Percentiles rank a stretch among this genome's conserved stretches.
Conservation (phyloP, 768 basidiomycete species). For the Pulveroboletus ravenelii region DNA sequence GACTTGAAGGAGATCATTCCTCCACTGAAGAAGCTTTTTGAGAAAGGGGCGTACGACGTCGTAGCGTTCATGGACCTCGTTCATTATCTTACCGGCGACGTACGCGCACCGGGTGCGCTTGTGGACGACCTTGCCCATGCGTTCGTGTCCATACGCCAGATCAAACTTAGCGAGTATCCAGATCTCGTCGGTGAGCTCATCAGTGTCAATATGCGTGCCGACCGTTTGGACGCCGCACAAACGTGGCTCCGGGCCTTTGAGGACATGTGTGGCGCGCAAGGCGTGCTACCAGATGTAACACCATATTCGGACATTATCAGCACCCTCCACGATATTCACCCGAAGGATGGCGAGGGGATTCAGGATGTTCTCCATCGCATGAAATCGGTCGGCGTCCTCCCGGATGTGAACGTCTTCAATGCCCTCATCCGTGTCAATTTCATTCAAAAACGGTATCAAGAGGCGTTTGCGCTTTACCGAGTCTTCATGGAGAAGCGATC, state of each 20-base stretch:
- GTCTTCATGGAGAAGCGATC: slow-evolving; percentile 34
- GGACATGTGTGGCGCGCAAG: slow-evolving; percentile 17
- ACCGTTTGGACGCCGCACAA: slow-evolving; percentile 28
- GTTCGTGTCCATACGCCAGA: slow-evolving; percentile 16
- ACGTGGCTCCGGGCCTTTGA: slow-evolving; percentile 27
- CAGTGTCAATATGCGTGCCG: slow-evolving; percentile 33
- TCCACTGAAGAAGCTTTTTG: slow-evolving; percentile 13
- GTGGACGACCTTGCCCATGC: slow-evolving; percentile 21
- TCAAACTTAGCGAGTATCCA: slow-evolving; percentile 26
- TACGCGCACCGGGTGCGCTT: slow-evolving; percentile 8
- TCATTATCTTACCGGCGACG: slow-evolving; percentile 15
- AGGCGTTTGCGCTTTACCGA: slow-evolving; percentile 42
- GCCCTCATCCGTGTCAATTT: slow-evolving; percentile 41
- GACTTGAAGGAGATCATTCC: background rate
- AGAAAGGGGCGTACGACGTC: slow-evolving; percentile 14
- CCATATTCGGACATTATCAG: slow-evolving; percentile 40
- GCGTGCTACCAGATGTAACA: slow-evolving; percentile 8
- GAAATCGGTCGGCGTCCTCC: slow-evolving; percentile 33
- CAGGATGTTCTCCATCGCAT: slow-evolving; percentile 38
- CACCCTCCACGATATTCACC: slow-evolving; percentile 31
- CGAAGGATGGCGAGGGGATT: slow-evolving; percentile 29
- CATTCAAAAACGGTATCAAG: slow-evolving; percentile 26
- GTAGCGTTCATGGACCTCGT: slow-evolving; percentile 27
- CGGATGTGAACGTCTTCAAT: slow-evolving; percentile 44
- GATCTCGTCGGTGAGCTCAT: slow-evolving; percentile 36